Conservation (phyloP, 2,329 filamentous ascomycete genomes). For the Ophiostoma montium region DNA sequence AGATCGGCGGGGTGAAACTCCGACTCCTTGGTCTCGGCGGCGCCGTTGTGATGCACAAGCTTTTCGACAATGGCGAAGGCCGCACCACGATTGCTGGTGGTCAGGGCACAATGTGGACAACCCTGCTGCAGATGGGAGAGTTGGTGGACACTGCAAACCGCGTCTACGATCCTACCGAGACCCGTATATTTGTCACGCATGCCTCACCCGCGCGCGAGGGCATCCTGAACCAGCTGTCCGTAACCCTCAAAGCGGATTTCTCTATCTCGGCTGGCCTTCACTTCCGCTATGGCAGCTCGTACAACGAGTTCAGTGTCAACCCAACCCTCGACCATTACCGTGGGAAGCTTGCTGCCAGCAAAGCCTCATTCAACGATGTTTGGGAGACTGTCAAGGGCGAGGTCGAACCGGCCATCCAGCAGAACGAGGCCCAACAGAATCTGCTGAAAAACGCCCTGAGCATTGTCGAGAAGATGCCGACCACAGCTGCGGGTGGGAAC, state of each 20-base stretch:
- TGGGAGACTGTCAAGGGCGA: constrained; percentile 98
- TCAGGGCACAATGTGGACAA: constrained; percentile 99
- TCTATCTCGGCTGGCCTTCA: constrained; percentile 94
- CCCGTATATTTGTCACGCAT: constrained; percentile 90
- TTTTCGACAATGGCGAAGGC: constrained; percentile 97
- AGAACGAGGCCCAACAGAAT: constrained; percentile 88
- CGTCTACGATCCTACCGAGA: constrained; percentile 96
- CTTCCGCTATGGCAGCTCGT: constrained; percentile 97
- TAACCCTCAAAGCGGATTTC: constrained; percentile 95
- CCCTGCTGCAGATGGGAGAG: constrained; percentile 93
- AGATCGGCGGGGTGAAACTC: constrained; percentile 91
- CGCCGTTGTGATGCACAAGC: constrained; percentile 98
- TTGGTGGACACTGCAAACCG: constrained; percentile 94
- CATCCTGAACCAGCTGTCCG: constrained; percentile 91
- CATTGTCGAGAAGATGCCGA: constrained; percentile 96
- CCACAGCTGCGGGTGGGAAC: constrained; percentile 85
- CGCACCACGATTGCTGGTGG: constrained; percentile 96
- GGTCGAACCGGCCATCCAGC: constrained; percentile 83
- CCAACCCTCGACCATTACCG: constrained; percentile 96
- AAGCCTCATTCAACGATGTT: constrained; percentile 96
- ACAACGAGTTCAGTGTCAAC: constrained; percentile 99
- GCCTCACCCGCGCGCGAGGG: constrained; percentile 93
- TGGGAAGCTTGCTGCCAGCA: constrained; percentile 93
- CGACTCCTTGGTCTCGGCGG: constrained; percentile 85
- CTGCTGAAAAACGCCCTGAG: constrained; percentile 81